A percentile compares a stretch with the other conserved stretches of the same genome.
phyloP scores from a whole-genome alignment of 2,329 filamentous ascomycete species.

The Sporothrix variecibatus region DNA sequence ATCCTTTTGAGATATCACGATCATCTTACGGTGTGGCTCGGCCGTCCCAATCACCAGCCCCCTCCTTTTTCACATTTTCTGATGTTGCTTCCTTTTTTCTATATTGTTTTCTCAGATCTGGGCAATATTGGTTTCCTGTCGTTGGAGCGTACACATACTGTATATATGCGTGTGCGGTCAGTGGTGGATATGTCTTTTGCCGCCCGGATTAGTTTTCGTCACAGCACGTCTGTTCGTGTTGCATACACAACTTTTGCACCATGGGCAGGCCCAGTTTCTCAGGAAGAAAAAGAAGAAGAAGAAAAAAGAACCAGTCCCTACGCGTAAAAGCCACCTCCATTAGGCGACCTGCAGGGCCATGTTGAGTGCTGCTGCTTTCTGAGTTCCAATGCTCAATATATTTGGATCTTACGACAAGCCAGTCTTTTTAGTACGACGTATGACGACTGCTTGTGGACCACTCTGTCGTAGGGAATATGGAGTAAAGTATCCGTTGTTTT shows the following conservation, averaged over 20 bases:
- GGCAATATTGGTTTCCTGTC: neutral
- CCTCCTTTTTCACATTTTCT: neutral
- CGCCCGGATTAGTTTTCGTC: neutral
- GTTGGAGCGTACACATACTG: neutral
- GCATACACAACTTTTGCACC: neutral
- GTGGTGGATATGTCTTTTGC: neutral
- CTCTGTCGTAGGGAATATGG: neutral
- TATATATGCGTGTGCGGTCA: neutral
- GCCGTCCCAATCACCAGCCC: neutral
- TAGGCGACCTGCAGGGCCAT: slow-evolving; percentile 16
- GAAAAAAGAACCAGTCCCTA: neutral
- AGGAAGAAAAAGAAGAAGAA: neutral
- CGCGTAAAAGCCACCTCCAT: slow-evolving; percentile 1
- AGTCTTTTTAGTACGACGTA: neutral
- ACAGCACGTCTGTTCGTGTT: neutral
- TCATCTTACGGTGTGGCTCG: neutral
- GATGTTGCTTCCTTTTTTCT: neutral
- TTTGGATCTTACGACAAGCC: neutral
- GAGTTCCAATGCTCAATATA: neutral
- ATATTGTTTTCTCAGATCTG: neutral
- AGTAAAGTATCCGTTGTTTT: neutral
- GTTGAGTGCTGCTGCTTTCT: neutral
- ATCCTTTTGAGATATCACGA: neutral
- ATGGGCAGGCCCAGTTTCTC: neutral
- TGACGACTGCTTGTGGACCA: neutral